Percentiles rank a stretch among this genome's conserved stretches.
These are phyloP conservation scores for Candida sp. DNA, from an alignment of 1,139 yeast species.

Conservation along the genomic window DNA sequence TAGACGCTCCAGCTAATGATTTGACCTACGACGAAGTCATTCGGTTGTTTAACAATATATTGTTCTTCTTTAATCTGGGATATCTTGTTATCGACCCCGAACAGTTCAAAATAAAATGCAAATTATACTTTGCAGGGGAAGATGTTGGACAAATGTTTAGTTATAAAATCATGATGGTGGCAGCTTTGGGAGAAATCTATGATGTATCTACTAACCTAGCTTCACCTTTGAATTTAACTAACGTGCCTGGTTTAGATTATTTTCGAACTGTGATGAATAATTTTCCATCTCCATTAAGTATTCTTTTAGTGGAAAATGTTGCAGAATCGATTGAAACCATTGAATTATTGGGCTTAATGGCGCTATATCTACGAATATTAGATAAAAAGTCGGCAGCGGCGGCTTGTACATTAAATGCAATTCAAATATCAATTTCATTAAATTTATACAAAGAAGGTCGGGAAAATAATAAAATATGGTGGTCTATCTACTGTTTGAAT, in stretches of 20 bases:
- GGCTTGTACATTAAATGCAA: slow-evolving; percentile 19
- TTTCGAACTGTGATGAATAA: slow-evolving; percentile 17
- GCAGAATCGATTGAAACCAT: slow-evolving; percentile 17
- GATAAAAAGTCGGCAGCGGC: slow-evolving; percentile 27
- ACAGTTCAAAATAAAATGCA: slow-evolving; percentile 13
- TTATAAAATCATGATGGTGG: slow-evolving; percentile 17
- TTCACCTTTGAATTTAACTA: slow-evolving; percentile 3
- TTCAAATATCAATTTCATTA: slow-evolving; percentile 24
- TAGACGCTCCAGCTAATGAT: not conserved
- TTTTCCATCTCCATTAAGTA: slow-evolving; percentile 18
- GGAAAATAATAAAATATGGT: slow-evolving; percentile 15
- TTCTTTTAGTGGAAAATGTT: slow-evolving; percentile 11
- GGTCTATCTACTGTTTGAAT: slow-evolving; percentile 26
- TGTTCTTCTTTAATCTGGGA: slow-evolving; percentile 21
- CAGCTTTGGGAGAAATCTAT: slow-evolving; percentile 23
- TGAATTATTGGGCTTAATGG: slow-evolving; percentile 21
- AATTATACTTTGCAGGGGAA: slow-evolving; percentile 11
- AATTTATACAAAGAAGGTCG: slow-evolving; percentile 18
- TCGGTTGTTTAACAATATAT: slow-evolving; percentile 11
- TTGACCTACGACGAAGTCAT: not conserved
- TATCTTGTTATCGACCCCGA: slow-evolving; percentile 20
- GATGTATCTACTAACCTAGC: slow-evolving; percentile 6
- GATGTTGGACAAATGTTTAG: slow-evolving; percentile 12
- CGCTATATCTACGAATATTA: slow-evolving; percentile 21
- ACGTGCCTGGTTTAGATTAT: slow-evolving; percentile 20